Evolutionary conservation across 2,329 filamentous ascomycete species (phyloP), one percentile per base, ranked within the genome.

Genomic region (Botrytis fabae): DNA sequence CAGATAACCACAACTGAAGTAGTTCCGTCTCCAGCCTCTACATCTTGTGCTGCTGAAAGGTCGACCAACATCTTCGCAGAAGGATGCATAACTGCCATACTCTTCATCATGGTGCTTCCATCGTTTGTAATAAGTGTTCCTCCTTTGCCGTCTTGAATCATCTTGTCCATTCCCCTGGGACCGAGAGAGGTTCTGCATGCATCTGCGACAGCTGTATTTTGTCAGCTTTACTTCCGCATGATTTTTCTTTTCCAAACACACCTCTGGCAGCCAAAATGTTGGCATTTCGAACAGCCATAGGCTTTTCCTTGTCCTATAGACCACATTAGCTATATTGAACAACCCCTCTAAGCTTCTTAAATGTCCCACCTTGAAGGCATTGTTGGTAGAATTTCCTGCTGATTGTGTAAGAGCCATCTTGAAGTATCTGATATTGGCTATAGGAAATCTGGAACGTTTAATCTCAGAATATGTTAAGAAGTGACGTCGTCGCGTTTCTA

Each of bases 41-140:
- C 94, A 86, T 99, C 96, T 83, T 99, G 96, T 77, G 96, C 96
- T 78, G 96, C 93, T 80, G 95, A 97, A 75, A 99, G 89, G 83
- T 99, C 95, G 80, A 99, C 96, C 78, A 99, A 88, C 96, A 99
- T 99, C 86, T 97, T 98, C 69, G 96, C 96, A 66, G 97, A 97
- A n/a, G 96, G 96, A 82, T 99, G 96, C 92, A 99, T 94, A 78
- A 99, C 96, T 77, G 93, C 93, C 96, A 99, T 98, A 86, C 95
- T 95, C 86, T 93, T 97, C 81, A 99, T 86, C 95, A 99, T 99
- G 73, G 96, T 99, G 86, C 97, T 97, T 83, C 96, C 96, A 85
- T 99, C 96, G 87, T 99, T 99, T 81, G 96, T 99, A 85, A 99
- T 99, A 83, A 98, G 96, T 73, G 95, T 98, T 84, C 97, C 93